A percentile compares a stretch with the other conserved stretches of the same genome.
Evolutionary conservation across 176 grass and related monocot species (phyloP).

Genomic region (Tuctoria greenei): DNA sequence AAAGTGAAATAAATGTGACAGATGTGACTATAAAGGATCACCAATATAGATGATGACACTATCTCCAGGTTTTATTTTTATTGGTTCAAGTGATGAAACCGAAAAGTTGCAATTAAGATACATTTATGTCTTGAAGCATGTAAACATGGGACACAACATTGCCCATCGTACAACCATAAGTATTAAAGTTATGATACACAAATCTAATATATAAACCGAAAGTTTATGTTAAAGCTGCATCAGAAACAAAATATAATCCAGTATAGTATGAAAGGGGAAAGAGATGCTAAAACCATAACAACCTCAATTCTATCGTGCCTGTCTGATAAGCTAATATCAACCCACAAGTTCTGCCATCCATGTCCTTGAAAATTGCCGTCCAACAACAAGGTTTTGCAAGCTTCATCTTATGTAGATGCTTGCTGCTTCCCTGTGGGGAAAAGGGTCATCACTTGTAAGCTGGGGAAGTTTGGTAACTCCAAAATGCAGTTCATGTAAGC

Average conservation of each 20-base stretch:
- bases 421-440: slow-evolving; percentile 55
- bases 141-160: not conserved
- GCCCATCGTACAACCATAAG: slow-evolving; percentile 5
- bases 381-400: slow-evolving; percentile 69
- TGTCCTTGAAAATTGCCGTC: slow-evolving; percentile 67
- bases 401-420: slow-evolving; percentile 60
- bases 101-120: slow-evolving; percentile 20
- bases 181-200: not conserved
- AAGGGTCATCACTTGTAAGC: slow-evolving; percentile 26
- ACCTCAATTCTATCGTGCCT: slow-evolving; percentile 88
- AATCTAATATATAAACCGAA: slow-evolving; percentile 15
- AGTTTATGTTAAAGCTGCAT: not conserved
- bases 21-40: not conserved
- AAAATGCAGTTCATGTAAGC: slow-evolving; percentile 27
- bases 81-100: not conserved
- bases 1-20: not conserved
- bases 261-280: slow-evolving; percentile 27
- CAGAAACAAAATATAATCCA: not conserved
- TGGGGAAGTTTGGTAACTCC: slow-evolving; percentile 26
- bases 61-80: slow-evolving; percentile 25
- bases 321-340: slow-evolving; percentile 81
- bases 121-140: not conserved
- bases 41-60: not conserved
- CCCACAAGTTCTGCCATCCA: slow-evolving; percentile 56
- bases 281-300: slow-evolving; percentile 13